These are phyloP conservation scores for Penstemon newberryi DNA, from an alignment of 257 asterid genomes.

Conservation along the genomic window DNA sequence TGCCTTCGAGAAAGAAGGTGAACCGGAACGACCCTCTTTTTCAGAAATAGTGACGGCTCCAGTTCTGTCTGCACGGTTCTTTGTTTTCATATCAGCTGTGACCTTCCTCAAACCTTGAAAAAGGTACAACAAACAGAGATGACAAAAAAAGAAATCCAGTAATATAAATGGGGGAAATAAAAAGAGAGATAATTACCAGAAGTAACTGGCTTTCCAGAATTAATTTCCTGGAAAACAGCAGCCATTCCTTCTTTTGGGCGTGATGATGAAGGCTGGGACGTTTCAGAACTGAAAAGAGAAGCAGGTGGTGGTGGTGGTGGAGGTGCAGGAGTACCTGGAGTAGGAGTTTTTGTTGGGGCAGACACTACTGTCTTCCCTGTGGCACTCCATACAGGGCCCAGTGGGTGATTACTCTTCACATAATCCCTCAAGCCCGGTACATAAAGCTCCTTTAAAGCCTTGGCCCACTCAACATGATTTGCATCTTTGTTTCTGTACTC, in stretches of 20 bases:
- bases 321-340: constrained; percentile 70
- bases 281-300: constrained; percentile 67
- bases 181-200: constrained; percentile 50
- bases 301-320: constrained; percentile 93
- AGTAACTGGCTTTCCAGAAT: constrained; percentile 79
- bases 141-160: constrained; percentile 11
- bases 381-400: constrained; percentile 97
- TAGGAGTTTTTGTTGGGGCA: constrained; percentile 57
- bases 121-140: constrained; percentile 10
- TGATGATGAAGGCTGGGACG: constrained; percentile 71
- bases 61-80: constrained; percentile 77
- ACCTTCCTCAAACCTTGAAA: constrained; percentile 82
- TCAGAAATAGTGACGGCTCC: constrained; percentile 61
- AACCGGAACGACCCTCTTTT: constrained; percentile 50
- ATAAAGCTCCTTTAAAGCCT: constrained; percentile 88
- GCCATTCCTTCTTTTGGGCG: constrained; percentile 88
- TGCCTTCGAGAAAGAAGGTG: constrained; percentile 63
- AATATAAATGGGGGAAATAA: background rate
- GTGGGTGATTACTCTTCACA: constrained; percentile 79
- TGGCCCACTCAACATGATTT: constrained; percentile 96
- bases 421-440: constrained; percentile 93
- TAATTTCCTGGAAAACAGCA: constrained; percentile 89
- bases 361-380: constrained; percentile 57
- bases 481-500: constrained; percentile 89
- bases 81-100: constrained; percentile 90